Conservation (phyloP, 140 eudicot genomes). For the Ambrosia hybrid region DNA sequence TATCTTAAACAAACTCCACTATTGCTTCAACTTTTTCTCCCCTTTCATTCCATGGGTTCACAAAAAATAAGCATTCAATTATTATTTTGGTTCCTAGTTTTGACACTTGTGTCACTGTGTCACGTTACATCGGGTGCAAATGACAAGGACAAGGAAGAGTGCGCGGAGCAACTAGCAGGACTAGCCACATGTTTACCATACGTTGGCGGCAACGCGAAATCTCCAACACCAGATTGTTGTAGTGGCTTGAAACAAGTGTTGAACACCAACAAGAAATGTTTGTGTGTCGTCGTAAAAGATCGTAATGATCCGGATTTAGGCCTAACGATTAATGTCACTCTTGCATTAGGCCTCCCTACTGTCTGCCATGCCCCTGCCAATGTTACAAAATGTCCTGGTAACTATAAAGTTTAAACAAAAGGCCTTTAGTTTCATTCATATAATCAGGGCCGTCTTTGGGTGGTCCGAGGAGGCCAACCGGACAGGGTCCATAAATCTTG, state of each 20-base stretch:
- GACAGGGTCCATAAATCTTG: too few relatives aligned
- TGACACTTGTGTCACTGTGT: neutral
- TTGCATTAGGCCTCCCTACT: constrained; percentile 66
- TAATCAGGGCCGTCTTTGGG: too few relatives aligned
- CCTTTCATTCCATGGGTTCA: constrained; percentile 21
- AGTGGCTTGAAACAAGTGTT: constrained; percentile 60
- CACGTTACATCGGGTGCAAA: constrained; percentile 33
- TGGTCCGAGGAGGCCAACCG: too few relatives aligned
- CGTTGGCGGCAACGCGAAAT: constrained; percentile 65
- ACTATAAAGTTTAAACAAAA: neutral
- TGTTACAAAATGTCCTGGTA: constrained; percentile 77
- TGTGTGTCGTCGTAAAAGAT: constrained; percentile 74
- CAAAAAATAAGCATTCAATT: neutral
- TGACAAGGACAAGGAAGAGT: constrained; percentile 62
- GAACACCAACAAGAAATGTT: constrained; percentile 58
- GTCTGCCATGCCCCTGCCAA: constrained; percentile 77
- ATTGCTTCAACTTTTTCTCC: neutral
- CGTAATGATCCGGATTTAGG: constrained; percentile 78
- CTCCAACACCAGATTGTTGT: constrained; percentile 84
- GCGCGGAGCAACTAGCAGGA: constrained; percentile 59
- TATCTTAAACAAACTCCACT: constrained; percentile 17
- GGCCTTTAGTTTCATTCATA: neutral
- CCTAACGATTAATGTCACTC: constrained; percentile 66
- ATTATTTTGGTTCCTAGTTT: constrained; percentile 17
- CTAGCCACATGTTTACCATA: constrained; percentile 73